These are phyloP conservation scores for Antitrichia curtipendula DNA, from an alignment of 225 moss, liverwort and hornwort genomes.

Conservation along the genomic window DNA sequence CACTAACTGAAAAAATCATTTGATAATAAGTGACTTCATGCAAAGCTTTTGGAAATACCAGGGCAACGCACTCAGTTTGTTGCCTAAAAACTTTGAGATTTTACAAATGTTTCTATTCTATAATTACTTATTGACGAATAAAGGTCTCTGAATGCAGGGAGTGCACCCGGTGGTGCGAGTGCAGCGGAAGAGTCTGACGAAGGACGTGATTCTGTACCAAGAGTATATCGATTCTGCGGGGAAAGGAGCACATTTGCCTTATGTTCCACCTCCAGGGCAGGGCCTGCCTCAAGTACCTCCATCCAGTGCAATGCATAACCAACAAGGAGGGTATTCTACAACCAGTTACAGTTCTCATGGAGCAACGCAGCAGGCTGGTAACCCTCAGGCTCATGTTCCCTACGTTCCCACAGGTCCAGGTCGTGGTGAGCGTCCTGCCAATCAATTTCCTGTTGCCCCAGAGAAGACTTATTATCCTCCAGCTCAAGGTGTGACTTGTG, in stretches of 20 bases:
- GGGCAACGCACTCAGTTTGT: not conserved
- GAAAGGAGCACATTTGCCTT: conserved; percentile 9
- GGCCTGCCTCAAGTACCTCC: not conserved
- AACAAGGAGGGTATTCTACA: not conserved
- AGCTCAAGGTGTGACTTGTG: conserved; percentile 9
- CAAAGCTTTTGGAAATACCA: not conserved
- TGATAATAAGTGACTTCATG: not conserved
- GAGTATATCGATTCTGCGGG: conserved; percentile 32
- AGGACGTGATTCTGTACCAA: conserved; percentile 32
- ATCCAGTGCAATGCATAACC: not conserved
- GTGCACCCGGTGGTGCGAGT: conserved; percentile 45
- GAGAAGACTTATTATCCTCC: conserved; percentile 10
- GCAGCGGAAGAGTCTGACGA: conserved; percentile 26
- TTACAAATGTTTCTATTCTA: not conserved
- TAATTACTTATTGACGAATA: not conserved
- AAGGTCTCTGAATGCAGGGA: conserved; percentile 1
- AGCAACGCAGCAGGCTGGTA: not conserved
- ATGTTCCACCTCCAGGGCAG: not conserved
- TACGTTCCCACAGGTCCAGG: conserved; percentile 2
- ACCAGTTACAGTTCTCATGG: not conserved
- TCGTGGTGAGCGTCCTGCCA: not conserved
- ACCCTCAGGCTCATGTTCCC: conserved; percentile 9
- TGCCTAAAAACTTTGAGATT: not conserved
- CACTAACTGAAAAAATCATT: no score
- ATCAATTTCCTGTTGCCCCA: not conserved